A percentile compares a stretch with the other conserved stretches of the same genome.
phyloP scores from a whole-genome alignment of 805 yeast genomes.

The Kluyveromyces starmeri region DNA sequence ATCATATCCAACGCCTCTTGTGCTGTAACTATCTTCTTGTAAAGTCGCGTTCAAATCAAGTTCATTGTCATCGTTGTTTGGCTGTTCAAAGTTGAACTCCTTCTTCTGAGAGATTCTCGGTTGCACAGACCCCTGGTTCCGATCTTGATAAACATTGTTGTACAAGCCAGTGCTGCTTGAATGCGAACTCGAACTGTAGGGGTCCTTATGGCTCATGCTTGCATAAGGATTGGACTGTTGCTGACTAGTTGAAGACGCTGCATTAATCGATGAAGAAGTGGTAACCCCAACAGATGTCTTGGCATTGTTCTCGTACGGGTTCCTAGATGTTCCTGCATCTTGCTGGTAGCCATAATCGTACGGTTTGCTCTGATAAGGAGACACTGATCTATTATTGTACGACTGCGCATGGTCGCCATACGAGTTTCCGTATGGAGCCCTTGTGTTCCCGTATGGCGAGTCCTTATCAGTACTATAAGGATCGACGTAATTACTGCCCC shows the following conservation, averaged over 20 bases:
- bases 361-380: constrained; percentile 9
- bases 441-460: background rate
- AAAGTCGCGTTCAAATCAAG: constrained; percentile 24
- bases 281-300: too few species aligned
- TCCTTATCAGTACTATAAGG: background rate
- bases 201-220: constrained; percentile 3
- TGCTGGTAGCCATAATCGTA: constrained; percentile 5
- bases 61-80: constrained; percentile 24
- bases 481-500: background rate
- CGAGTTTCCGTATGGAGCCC: background rate
- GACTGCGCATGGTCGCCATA: too few species aligned
- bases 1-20: constrained; percentile 12
- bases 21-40: background rate
- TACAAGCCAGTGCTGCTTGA: background rate
- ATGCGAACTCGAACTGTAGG: background rate
- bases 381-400: background rate
- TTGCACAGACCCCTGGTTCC: too few species aligned
- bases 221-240: constrained; percentile 9
- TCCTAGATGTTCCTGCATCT: too few species aligned
- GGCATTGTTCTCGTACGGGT: too few species aligned
- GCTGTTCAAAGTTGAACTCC: constrained; percentile 20
- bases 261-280: too few species aligned
- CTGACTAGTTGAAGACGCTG: too few species aligned
- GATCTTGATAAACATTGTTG: too few species aligned
- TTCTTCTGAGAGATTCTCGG: too few species aligned